phyloP scores from a whole-genome alignment of 2,329 filamentous ascomycete genomes.

The Paecilomyces sp. region DNA sequence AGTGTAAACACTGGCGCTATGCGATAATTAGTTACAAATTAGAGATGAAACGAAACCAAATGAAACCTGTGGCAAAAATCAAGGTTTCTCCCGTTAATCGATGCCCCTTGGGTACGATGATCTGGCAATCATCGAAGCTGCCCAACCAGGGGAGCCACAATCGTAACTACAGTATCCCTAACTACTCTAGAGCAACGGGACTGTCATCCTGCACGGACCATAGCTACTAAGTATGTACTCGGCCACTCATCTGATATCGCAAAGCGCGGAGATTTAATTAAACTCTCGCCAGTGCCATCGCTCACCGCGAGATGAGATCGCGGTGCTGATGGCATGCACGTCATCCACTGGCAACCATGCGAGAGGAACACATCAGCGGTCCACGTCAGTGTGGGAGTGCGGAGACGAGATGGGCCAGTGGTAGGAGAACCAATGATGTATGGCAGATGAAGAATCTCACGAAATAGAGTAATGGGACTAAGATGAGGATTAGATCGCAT shows the following conservation, averaged over 20 bases:
- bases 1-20: too few relatives aligned
- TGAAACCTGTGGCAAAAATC: neutral
- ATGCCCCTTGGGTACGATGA: neutral
- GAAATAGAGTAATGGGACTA: neutral
- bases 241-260: neutral
- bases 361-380: neutral
- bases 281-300: neutral
- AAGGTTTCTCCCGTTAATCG: too few relatives aligned
- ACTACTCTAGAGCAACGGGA: neutral
- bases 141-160: neutral
- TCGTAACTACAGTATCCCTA: neutral
- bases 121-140: neutral
- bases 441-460: neutral
- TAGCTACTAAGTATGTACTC: too few relatives aligned
- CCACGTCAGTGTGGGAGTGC: neutral
- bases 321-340: neutral
- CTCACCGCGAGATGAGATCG: neutral
- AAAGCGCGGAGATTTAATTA: neutral
- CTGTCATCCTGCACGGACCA: neutral
- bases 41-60: neutral
- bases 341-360: neutral
- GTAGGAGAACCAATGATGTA: neutral
- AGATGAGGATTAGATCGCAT: neutral
- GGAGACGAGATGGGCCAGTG: neutral
- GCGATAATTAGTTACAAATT: too few relatives aligned